Evolutionary conservation across 1,139 yeast genomes (phyloP).

Genomic region (Debaryomyces robertsiae): DNA sequence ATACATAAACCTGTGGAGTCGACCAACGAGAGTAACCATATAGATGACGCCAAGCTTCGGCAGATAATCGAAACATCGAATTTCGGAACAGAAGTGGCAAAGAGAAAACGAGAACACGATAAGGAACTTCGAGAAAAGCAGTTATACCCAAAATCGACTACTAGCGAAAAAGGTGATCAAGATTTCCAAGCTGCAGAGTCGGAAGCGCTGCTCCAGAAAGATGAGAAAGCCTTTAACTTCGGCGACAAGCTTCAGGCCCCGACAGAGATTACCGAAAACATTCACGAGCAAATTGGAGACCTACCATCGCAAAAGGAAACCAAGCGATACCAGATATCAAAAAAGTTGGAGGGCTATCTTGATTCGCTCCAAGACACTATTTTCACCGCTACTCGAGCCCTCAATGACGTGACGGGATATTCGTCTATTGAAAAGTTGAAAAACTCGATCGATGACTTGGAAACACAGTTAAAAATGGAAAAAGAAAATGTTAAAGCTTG

Average conservation of each 20-base stretch:
- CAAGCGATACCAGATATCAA: slow-evolving; percentile 20
- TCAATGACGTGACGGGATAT: slow-evolving; percentile 94
- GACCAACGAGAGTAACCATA: neutral
- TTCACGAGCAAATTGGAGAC: slow-evolving; percentile 25
- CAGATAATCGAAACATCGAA: slow-evolving; percentile 27
- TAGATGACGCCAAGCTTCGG: slow-evolving; percentile 9
- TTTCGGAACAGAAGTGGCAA: slow-evolving; percentile 19
- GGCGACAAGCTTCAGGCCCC: neutral
- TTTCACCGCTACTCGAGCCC: slow-evolving; percentile 68
- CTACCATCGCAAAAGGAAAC: slow-evolving; percentile 38
- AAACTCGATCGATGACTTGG: slow-evolving; percentile 55
- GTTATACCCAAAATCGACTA: slow-evolving; percentile 1
- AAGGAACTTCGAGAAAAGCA: slow-evolving; percentile 14
- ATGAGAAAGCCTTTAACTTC: neutral
- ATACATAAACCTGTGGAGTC: too few relatives aligned
- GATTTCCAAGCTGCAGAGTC: neutral
- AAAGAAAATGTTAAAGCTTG: slow-evolving; percentile 52
- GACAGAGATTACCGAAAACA: slow-evolving; percentile 21
- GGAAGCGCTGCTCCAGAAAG: neutral
- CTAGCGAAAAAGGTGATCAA: slow-evolving; percentile 1
- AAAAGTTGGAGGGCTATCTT: slow-evolving; percentile 52
- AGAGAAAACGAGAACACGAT: slow-evolving; percentile 11
- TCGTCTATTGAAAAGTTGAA: slow-evolving; percentile 76
- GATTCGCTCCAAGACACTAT: slow-evolving; percentile 68
- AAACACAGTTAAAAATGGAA: slow-evolving; percentile 48